Base-by-base conservation (phyloP, 805 yeast genomes). In the Starmerella bombicola region DNA sequence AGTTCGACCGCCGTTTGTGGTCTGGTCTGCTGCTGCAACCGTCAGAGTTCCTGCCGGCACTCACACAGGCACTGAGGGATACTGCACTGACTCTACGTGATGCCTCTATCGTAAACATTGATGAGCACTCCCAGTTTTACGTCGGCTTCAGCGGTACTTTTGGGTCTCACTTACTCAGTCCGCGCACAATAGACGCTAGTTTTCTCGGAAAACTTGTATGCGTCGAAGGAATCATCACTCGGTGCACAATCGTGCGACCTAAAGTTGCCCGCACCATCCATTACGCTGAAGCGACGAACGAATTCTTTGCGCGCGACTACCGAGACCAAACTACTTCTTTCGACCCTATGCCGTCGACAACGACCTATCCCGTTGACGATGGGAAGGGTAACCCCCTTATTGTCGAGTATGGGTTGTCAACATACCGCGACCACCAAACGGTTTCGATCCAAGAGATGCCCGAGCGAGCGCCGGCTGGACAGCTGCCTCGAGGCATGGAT, bases 381-480 rank as follows among this genome's bases (percentile, higher is more conserved):
- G 71, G 81, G 15, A 91, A 84, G 35, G 96, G 96, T 5, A 78
- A 86, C 62, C 83, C 82, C 52, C 65, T 91, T 49, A 69, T 74
- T 16, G 86, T 95, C 0, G 97, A 91, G 59, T 91, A 83, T 55
- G 98, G 98, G 1, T 80, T 77, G 56, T 78, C 86, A 6, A 84
- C 93, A 22, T 91, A 83, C 59, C 70, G 88, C 53, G 98, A 91
- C 62, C 95, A 88, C 59, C 98, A 91, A 63, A 80, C 84, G 30
- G 71, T 91, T 28, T 74, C 95, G 0, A 79, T 91, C 28, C 98
- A 91, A 61, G 98, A 91, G 64, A 82, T 91, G 83, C 97, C 98
- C 1, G 97, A 91, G 64, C 70, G 78, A 48, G 95, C 97, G 1
- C 98, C 97, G 13, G 93, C 97, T 0, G 98, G 98, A 42, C 97